Percentiles rank a stretch among this genome's conserved stretches.
Conservation (phyloP, 306 rosid species). For the Erythrophleum fordii region DNA sequence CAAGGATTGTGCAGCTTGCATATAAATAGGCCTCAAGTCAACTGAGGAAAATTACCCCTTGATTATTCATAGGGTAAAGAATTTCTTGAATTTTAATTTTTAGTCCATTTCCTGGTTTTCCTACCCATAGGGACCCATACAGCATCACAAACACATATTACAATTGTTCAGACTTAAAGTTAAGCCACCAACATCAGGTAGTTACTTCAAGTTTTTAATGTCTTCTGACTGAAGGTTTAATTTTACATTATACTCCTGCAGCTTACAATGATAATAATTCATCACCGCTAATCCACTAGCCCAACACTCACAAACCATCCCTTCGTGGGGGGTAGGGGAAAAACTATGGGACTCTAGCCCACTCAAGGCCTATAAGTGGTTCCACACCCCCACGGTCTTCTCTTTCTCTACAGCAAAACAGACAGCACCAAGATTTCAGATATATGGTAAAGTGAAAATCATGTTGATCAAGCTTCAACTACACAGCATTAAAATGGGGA, state of each 20-base stretch:
- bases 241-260: not conserved
- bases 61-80: not conserved
- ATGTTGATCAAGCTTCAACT: not conserved
- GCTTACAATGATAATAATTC: not conserved
- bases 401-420: not conserved
- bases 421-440: conserved; percentile 15
- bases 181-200: not conserved
- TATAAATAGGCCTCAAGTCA: not conserved
- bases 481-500: not conserved
- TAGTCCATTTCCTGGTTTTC: not conserved
- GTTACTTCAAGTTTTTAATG: conserved; percentile 1
- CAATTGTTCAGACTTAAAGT: not conserved
- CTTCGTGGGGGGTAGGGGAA: too few relatives aligned
- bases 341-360: not conserved
- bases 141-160: not conserved
- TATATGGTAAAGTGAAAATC: not conserved
- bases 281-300: not conserved
- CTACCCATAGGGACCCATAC: not conserved
- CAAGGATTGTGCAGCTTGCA: not conserved
- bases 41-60: not conserved
- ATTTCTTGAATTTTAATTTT: not conserved
- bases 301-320: too few relatives aligned
- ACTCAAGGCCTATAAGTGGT: conserved; percentile 15
- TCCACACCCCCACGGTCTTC: too few relatives aligned
- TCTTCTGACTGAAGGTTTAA: not conserved